Conservation (phyloP, 768 basidiomycete genomes). For the Naganishia onofrii region DNA sequence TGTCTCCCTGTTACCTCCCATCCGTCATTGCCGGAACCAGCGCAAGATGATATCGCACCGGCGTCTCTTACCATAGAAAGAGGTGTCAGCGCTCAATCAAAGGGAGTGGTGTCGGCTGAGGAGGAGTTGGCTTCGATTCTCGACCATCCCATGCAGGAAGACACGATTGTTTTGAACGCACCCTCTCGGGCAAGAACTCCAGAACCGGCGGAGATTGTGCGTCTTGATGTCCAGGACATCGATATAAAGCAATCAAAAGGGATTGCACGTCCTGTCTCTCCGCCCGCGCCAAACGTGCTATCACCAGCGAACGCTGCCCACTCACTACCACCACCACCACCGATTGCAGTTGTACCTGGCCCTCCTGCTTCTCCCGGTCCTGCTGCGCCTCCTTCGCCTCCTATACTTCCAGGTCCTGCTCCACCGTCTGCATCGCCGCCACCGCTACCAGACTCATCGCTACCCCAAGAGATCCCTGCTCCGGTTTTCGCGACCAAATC, state of each 20-base stretch:
- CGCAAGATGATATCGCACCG: background rate
- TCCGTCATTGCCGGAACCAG: background rate
- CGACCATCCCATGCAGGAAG: slow-evolving; percentile 6
- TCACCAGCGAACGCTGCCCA: background rate
- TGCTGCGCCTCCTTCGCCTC: slow-evolving; percentile 1
- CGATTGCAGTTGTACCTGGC: background rate
- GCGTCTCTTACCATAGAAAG: background rate
- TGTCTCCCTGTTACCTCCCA: background rate
- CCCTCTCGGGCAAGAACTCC: background rate
- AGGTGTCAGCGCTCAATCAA: background rate
- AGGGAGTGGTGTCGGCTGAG: background rate
- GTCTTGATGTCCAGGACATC: background rate
- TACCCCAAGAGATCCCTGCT: background rate
- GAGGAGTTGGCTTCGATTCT: background rate
- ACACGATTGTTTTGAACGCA: background rate
- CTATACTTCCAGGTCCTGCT: background rate
- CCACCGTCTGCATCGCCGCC: slow-evolving; percentile 3
- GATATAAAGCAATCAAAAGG: background rate
- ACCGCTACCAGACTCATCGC: slow-evolving; percentile 3
- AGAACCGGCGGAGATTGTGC: background rate
- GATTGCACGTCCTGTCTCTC: background rate
- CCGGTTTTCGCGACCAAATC: background rate
- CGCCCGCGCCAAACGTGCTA: background rate
- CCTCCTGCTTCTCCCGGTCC: slow-evolving; percentile 1
- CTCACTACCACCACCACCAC: background rate